phyloP scores from a whole-genome alignment of 306 rosid genomes.

The Dalbergia cultrata region DNA sequence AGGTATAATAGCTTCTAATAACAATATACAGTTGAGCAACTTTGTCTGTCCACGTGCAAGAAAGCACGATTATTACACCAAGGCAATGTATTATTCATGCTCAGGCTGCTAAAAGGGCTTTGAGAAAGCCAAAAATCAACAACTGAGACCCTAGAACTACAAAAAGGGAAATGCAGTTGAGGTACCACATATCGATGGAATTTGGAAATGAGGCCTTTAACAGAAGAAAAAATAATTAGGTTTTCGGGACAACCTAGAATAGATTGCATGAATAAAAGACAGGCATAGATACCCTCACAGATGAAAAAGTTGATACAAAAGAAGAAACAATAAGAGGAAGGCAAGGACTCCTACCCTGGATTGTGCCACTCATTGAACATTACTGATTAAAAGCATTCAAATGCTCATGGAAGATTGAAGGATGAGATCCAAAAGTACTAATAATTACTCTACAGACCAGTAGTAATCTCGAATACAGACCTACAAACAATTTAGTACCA shows the following conservation, averaged over 20 bases:
- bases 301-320: too few relatives aligned
- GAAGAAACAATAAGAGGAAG: too few relatives aligned
- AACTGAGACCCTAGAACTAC: too few relatives aligned
- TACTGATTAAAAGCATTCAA: not conserved
- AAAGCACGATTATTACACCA: not conserved
- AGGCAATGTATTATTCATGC: slow-evolving; percentile 3
- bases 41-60: not conserved
- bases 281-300: not conserved
- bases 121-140: too few relatives aligned
- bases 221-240: not conserved
- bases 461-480: not conserved
- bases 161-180: not conserved
- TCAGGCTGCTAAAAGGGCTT: not conserved
- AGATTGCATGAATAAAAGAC: not conserved
- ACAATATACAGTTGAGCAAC: not conserved
- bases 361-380: not conserved
- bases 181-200: too few relatives aligned
- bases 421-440: not conserved
- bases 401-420: not conserved
- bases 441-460: too few relatives aligned
- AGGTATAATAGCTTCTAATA: not conserved
- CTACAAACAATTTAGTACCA: not conserved
- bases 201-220: too few relatives aligned
- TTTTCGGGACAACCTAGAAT: not conserved
- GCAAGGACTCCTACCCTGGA: not conserved